Conservation (phyloP, 768 basidiomycete species). For the Tylopilus cervinicoccineus region DNA sequence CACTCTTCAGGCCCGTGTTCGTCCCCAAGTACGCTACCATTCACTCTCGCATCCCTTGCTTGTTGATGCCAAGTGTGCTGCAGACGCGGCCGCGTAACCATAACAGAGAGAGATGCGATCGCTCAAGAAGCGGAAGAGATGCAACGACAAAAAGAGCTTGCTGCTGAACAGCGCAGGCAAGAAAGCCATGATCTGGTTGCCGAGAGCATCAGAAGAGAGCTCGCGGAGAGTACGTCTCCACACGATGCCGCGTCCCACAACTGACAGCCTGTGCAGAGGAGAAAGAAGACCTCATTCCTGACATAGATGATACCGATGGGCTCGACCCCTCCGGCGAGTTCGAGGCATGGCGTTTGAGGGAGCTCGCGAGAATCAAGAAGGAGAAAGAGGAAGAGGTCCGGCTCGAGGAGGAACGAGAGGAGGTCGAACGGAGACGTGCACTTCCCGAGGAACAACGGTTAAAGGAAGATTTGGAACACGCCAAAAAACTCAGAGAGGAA, state of each 20-base stretch:
- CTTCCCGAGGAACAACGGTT: conserved; percentile 91
- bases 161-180: conserved; percentile 78
- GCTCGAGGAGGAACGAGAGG: conserved; percentile 82
- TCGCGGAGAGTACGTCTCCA: conserved; percentile 76
- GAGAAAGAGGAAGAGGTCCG: conserved; percentile 87
- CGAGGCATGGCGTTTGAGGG: conserved; percentile 93
- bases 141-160: conserved; percentile 60
- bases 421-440: conserved; percentile 86
- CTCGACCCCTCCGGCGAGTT: conserved; percentile 87
- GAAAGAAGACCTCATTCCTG: conserved; percentile 76
- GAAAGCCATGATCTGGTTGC: conserved; percentile 92
- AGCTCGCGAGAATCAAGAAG: conserved; percentile 87
- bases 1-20: conserved; percentile 88
- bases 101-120: conserved; percentile 64
- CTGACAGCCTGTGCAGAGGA: conserved; percentile 57
- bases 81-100: conserved; percentile 74
- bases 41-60: not conserved
- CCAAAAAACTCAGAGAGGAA: conserved; percentile 75
- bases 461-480: conserved; percentile 87
- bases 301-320: conserved; percentile 94
- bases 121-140: conserved; percentile 75
- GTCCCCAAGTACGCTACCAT: conserved; percentile 74
- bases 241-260: not conserved
- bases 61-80: conserved; percentile 5
- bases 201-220: conserved; percentile 86